phyloP scores from a whole-genome alignment of 441 rosid genomes.

The Euphorbia corollata region DNA sequence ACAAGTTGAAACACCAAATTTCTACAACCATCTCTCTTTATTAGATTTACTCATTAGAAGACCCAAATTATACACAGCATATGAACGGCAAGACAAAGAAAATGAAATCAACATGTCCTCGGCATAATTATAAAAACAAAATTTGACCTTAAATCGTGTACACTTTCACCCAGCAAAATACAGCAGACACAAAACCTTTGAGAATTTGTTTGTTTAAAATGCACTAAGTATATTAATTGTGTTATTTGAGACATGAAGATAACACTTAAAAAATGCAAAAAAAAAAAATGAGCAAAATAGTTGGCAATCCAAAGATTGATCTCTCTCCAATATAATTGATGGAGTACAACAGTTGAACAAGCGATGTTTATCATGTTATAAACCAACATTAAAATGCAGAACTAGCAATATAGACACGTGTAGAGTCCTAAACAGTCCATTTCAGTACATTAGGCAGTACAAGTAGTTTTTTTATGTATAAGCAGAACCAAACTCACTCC shows the following conservation, averaged over 20 bases:
- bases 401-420: background rate
- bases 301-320: background rate
- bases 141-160: background rate
- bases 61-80: background rate
- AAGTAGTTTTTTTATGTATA: too few species aligned
- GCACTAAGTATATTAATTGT: background rate
- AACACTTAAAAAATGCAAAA: background rate
- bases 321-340: background rate
- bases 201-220: background rate
- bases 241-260: background rate
- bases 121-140: background rate
- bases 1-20: background rate
- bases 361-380: background rate
- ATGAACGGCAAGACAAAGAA: background rate
- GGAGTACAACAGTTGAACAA: background rate
- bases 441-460: background rate
- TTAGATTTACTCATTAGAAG: background rate
- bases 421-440: background rate
- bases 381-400: background rate
- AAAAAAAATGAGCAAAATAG: background rate
- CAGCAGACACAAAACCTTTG: background rate
- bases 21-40: background rate
- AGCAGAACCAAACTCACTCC: constrained; percentile 1
- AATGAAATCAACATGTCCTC: background rate
- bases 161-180: background rate